Evolutionary conservation across 805 yeast species (phyloP).

Genomic region (Candida sanyiensis): DNA sequence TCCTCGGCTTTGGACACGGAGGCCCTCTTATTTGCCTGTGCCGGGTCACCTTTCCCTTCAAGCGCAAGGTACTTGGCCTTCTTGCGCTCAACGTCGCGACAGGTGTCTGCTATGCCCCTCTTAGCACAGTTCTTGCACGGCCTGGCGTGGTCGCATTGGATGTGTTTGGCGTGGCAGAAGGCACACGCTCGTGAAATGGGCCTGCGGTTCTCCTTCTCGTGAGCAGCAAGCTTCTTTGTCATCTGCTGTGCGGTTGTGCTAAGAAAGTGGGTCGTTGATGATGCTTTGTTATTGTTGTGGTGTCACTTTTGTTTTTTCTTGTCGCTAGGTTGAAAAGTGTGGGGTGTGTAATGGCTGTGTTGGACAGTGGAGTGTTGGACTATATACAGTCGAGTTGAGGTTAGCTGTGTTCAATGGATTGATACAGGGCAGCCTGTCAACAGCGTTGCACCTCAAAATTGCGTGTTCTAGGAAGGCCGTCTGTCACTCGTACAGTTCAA

Average conservation of each 20-base stretch:
- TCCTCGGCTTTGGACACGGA: neutral
- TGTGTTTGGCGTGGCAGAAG: constrained; percentile 67
- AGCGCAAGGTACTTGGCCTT: constrained; percentile 31
- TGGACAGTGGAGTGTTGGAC: too few species aligned
- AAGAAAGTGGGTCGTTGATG: constrained; percentile 5
- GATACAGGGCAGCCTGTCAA: too few species aligned
- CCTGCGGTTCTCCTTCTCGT: constrained; percentile 47
- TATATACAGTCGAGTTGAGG: too few species aligned
- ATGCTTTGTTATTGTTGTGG: too few species aligned
- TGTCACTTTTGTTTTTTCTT: neutral
- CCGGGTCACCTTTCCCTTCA: constrained; percentile 5
- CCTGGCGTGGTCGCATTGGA: constrained; percentile 61
- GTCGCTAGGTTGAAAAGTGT: neutral
- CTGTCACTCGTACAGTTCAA: too few species aligned
- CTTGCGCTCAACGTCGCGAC: constrained; percentile 56
- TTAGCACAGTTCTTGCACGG: constrained; percentile 71
- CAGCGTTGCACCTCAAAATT: too few species aligned
- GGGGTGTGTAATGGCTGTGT: neutral
- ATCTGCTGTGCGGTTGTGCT: constrained; percentile 26
- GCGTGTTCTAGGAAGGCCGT: too few species aligned
- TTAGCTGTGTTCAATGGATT: too few species aligned
- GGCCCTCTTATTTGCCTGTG: constrained; percentile 1
- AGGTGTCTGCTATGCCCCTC: constrained; percentile 47
- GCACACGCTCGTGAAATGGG: constrained; percentile 68
- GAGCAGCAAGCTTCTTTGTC: constrained; percentile 56